Conservation (phyloP, 805 yeast species). For the Sugiyamaella lignohabitans region DNA sequence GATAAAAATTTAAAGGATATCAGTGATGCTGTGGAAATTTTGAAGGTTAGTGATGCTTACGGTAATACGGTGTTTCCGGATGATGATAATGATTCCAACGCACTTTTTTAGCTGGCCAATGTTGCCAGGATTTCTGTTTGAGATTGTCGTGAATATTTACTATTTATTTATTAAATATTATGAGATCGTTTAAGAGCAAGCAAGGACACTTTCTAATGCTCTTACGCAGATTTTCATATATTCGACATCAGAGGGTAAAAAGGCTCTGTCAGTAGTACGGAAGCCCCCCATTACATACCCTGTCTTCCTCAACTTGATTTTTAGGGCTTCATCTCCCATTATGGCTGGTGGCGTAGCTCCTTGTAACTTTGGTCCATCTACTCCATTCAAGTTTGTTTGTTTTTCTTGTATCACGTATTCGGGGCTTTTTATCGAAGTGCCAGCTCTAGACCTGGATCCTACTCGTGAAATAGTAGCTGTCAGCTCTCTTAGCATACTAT, state of each 20-base stretch:
- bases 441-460: background rate
- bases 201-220: slow-evolving; percentile 24
- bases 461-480: background rate
- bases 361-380: background rate
- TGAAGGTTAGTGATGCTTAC: background rate
- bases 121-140: no score
- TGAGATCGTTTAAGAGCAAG: no score
- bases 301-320: slow-evolving; percentile 13
- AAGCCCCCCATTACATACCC: slow-evolving; percentile 29
- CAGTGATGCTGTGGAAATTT: background rate
- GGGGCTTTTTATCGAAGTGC: background rate
- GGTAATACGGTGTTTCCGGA: background rate
- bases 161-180: no score
- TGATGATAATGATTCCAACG: background rate
- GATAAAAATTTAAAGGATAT: background rate
- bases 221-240: slow-evolving; percentile 26
- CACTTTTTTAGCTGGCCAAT: no score
- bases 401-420: no score
- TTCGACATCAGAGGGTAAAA: slow-evolving; percentile 27
- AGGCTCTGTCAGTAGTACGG: slow-evolving; percentile 14
- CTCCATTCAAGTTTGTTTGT: background rate
- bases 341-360: background rate
- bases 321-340: background rate
- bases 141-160: no score
- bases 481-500: background rate